Conservation (phyloP, 2,329 filamentous ascomycete species). For the Chaetomiaceae sp. region DNA sequence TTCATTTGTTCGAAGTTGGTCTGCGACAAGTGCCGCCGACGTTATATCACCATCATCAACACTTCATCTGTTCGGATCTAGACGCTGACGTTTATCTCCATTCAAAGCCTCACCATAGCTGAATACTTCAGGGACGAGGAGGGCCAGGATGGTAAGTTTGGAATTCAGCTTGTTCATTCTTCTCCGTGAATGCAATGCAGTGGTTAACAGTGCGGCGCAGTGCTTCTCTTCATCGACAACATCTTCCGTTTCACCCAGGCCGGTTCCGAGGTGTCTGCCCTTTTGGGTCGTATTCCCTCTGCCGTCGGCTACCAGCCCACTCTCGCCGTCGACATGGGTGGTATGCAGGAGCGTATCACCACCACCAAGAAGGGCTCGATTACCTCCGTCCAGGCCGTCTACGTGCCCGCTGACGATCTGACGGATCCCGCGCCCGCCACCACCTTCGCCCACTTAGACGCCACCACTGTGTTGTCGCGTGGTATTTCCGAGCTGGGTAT, state of each 20-base stretch:
- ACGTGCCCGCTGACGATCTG: conserved; percentile 99
- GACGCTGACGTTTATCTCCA: no score
- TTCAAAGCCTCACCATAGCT: conserved; percentile 48
- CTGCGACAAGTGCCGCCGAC: no score
- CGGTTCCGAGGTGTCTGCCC: conserved; percentile 99
- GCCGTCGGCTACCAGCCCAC: conserved; percentile 99
- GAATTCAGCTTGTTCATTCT: conserved; percentile 2
- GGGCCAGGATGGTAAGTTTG: conserved; percentile 73
- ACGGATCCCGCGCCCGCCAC: conserved; percentile 99
- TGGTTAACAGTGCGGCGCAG: conserved; percentile 38
- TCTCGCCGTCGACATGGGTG: conserved; percentile 97
- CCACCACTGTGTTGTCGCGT: conserved; percentile 99
- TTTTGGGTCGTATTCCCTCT: conserved; percentile 99
- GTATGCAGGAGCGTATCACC: conserved; percentile 99
- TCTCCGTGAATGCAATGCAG: background rate
- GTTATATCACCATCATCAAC: no score
- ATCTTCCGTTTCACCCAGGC: conserved; percentile 89
- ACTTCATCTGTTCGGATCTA: no score
- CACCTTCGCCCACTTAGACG: conserved; percentile 99
- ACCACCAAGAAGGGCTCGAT: conserved; percentile 99
- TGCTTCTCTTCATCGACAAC: conserved; percentile 99
- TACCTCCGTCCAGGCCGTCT: conserved; percentile 99
- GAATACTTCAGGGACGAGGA: conserved; percentile 74
- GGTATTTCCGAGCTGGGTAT: conserved; percentile 99
- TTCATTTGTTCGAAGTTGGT: no score